phyloP scores from a whole-genome alignment of 2,329 filamentous ascomycete genomes.

The Pestalotiopsis sp. region DNA sequence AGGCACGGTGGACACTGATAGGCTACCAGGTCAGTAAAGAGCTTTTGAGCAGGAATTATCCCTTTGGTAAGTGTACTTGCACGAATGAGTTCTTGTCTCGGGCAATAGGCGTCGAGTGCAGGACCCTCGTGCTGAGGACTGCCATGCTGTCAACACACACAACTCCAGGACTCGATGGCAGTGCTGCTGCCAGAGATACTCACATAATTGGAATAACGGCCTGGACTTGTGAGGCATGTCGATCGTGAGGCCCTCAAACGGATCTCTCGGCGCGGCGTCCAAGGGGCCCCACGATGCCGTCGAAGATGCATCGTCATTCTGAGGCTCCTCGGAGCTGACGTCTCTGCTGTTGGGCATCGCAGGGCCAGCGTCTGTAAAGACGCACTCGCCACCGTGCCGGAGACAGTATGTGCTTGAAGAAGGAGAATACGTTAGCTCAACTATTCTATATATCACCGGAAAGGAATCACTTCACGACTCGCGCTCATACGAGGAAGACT shows the following conservation, averaged over 20 bases:
- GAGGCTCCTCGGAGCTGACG: constrained; percentile 24
- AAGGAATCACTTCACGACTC: background rate
- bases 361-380: constrained; percentile 29
- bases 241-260: constrained; percentile 31
- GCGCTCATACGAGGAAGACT: no score
- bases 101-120: constrained; percentile 43
- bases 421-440: constrained; percentile 16
- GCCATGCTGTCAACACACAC: constrained; percentile 14
- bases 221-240: constrained; percentile 37
- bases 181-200: constrained; percentile 21
- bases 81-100: constrained; percentile 37
- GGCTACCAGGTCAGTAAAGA: background rate
- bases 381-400: constrained; percentile 47
- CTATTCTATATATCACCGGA: background rate
- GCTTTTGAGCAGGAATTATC: background rate
- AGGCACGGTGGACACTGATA: constrained; percentile 43
- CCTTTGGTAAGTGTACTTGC: constrained; percentile 23
- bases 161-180: no score
- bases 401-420: constrained; percentile 45
- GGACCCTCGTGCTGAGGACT: constrained; percentile 45
- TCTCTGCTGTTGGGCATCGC: constrained; percentile 20
- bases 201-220: constrained; percentile 40
- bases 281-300: constrained; percentile 14
- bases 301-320: constrained; percentile 18
- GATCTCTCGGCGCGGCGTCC: constrained; percentile 29